These are phyloP conservation scores for Micromonas commoda DNA, from an alignment of 139 green algal species.

Conservation along the genomic window DNA sequence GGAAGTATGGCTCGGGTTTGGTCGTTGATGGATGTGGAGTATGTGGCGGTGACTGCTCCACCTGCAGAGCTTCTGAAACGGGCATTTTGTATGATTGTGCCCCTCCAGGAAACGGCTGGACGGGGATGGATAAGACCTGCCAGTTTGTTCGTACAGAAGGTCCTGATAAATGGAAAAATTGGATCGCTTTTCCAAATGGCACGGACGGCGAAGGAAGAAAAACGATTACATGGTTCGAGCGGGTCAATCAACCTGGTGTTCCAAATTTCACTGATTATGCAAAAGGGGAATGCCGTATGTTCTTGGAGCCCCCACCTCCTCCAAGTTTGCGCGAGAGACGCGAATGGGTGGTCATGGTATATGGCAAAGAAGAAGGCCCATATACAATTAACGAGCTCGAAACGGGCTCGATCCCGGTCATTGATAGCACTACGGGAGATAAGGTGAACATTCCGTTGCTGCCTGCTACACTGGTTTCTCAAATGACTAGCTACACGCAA, in stretches of 20 bases:
- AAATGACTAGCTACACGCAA: neutral
- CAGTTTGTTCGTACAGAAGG: neutral
- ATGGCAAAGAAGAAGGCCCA: neutral
- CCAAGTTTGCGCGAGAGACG: neutral
- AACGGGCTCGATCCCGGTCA: neutral
- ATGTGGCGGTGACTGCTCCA: conserved; percentile 11
- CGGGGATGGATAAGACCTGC: neutral
- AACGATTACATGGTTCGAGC: neutral
- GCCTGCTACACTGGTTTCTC: neutral
- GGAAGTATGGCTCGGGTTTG: neutral
- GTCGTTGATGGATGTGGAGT: conserved; percentile 1
- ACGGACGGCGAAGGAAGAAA: neutral
- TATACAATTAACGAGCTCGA: neutral
- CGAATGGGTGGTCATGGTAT: neutral
- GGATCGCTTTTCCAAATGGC: neutral
- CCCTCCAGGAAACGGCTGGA: neutral
- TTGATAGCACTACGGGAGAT: neutral
- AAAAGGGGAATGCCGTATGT: neutral
- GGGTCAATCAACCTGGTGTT: neutral
- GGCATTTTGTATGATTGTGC: neutral
- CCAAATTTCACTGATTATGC: neutral
- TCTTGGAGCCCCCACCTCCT: neutral
- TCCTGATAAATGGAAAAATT: neutral
- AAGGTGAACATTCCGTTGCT: neutral
- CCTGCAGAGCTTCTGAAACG: neutral